These are phyloP conservation scores for Calonectria pauciramosa DNA, from an alignment of 2,329 filamentous ascomycete genomes.

Conservation along the genomic window DNA sequence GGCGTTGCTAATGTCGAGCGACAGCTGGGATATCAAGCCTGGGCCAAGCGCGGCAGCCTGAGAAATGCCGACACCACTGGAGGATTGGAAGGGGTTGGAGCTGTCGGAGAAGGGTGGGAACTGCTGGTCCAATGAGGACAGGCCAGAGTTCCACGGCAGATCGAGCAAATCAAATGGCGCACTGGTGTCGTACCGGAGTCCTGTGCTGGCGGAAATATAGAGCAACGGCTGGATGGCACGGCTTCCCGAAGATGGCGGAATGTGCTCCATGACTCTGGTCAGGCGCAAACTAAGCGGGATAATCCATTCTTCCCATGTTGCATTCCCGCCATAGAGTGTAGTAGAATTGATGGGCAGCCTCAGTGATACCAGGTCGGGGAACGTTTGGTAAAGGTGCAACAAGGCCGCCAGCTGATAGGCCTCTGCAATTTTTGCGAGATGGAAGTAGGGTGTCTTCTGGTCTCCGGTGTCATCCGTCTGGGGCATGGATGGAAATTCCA, in stretches of 20 bases:
- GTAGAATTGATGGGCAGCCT: constrained; percentile 45
- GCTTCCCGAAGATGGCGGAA: constrained; percentile 52
- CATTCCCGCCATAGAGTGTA: constrained; percentile 34
- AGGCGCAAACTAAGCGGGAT: constrained; percentile 51
- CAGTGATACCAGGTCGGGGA: constrained; percentile 51
- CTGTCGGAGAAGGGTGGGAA: constrained; percentile 19
- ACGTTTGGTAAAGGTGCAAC: constrained; percentile 57
- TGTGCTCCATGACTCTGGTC: constrained; percentile 50
- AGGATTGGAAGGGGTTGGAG: constrained; percentile 21
- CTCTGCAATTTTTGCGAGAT: constrained; percentile 55
- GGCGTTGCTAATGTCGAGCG: constrained; percentile 54
- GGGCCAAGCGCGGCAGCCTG: constrained; percentile 20
- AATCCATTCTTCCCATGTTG: constrained; percentile 54
- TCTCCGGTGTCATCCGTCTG: constrained; percentile 49
- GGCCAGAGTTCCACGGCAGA: constrained; percentile 25
- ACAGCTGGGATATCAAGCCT: constrained; percentile 42
- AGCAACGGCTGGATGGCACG: constrained; percentile 54
- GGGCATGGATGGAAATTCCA: constrained; percentile 43
- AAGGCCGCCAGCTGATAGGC: constrained; percentile 55
- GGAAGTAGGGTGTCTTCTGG: constrained; percentile 43
- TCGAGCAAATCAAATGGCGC: constrained; percentile 34
- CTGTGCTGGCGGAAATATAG: constrained; percentile 54
- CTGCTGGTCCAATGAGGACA: constrained; percentile 20
- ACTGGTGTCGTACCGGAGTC: constrained; percentile 45
- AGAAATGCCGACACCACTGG: constrained; percentile 16